phyloP scores from a whole-genome alignment of 345 rosid genomes.

The Eucalyptus microcorys region DNA sequence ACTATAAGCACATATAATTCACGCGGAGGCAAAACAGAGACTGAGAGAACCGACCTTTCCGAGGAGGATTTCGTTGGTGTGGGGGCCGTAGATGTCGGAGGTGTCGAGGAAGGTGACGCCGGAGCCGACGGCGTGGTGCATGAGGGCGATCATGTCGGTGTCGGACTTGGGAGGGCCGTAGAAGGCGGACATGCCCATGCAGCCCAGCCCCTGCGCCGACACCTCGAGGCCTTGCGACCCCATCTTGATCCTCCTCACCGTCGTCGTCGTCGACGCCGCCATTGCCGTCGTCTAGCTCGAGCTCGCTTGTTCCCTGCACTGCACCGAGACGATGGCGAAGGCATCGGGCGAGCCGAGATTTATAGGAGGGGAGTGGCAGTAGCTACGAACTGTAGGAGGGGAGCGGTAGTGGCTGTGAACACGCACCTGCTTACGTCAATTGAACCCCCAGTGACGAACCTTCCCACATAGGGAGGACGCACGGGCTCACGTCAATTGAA shows the following conservation, averaged over 20 bases:
- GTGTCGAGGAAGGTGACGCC: slow-evolving; percentile 50
- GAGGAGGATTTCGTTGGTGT: slow-evolving; percentile 40
- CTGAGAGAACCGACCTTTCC: slow-evolving; percentile 11
- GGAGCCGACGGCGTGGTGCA: slow-evolving; percentile 29
- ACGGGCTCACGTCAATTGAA: no score
- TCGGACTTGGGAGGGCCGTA: slow-evolving; percentile 48
- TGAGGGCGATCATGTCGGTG: slow-evolving; percentile 32
- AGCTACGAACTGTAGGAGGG: no score
- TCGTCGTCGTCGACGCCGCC: background rate
- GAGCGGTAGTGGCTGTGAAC: no score
- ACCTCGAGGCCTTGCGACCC: slow-evolving; percentile 46
- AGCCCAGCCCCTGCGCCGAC: slow-evolving; percentile 46
- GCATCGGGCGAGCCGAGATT: background rate
- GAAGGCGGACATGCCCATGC: slow-evolving; percentile 43
- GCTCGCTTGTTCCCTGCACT: background rate
- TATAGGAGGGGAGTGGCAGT: background rate
- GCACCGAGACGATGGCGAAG: background rate
- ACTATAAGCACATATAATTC: no score
- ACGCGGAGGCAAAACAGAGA: no score
- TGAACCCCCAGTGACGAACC: no score
- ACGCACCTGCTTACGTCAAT: no score
- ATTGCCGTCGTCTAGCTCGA: background rate
- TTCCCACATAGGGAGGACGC: no score
- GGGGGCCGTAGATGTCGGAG: slow-evolving; percentile 34
- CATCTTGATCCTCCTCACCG: slow-evolving; percentile 22